A percentile compares a stretch with the other conserved stretches of the same genome.
Conservation (phyloP, 768 basidiomycete genomes). For the Sporobolomyces pararoseus region DNA sequence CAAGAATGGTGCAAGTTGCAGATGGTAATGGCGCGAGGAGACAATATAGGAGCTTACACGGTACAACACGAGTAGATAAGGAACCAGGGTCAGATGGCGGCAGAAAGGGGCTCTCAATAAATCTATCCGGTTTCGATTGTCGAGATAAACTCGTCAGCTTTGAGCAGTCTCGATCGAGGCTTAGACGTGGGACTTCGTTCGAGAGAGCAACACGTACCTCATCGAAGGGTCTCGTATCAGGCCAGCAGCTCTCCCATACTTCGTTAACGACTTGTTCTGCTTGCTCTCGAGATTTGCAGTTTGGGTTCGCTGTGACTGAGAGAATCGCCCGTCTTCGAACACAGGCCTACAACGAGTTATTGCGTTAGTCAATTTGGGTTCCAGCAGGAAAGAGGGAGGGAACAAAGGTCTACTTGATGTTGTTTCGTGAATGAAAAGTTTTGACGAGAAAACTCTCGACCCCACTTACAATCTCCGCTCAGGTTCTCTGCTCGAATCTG, state of each 20-base stretch:
- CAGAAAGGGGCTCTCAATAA: no score
- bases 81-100: no score
- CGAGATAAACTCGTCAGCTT: no score
- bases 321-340: conserved; percentile 79
- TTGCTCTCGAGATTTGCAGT: conserved; percentile 67
- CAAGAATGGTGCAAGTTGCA: no score
- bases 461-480: conserved; percentile 86
- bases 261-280: conserved; percentile 91
- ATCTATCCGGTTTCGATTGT: no score
- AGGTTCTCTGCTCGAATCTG: conserved; percentile 93
- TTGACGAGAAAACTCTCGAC: conserved; percentile 73
- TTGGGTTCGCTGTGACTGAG: conserved; percentile 75
- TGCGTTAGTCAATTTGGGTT: no score
- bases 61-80: no score
- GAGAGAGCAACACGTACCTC: conserved; percentile 59
- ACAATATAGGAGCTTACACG: no score
- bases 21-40: no score
- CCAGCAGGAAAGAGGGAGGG: no score
- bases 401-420: conserved; percentile 65
- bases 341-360: conserved; percentile 60
- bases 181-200: no score
- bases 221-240: conserved; percentile 93
- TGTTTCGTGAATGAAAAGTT: conserved; percentile 81
- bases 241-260: conserved; percentile 94
- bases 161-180: background rate